Conservation (phyloP, 306 rosid species). For the Geum urbanum region DNA sequence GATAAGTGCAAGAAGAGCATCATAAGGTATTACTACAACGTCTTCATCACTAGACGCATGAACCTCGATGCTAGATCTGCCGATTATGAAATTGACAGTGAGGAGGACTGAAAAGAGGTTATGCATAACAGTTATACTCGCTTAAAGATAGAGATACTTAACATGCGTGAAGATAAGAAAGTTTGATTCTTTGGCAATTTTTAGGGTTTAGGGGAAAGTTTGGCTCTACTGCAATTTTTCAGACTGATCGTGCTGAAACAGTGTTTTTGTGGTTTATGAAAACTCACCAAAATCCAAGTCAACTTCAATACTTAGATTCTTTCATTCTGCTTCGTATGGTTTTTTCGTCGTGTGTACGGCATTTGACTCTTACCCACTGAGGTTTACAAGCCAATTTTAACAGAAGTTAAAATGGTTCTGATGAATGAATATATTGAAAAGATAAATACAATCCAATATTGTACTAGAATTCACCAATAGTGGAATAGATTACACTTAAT, state of each 20-base stretch:
- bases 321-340: neutral
- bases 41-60: constrained; percentile 30
- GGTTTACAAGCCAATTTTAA: neutral
- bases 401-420: neutral
- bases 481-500: neutral
- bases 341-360: neutral
- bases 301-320: neutral
- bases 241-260: neutral
- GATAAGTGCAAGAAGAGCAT: constrained; percentile 27
- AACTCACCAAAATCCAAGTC: neutral
- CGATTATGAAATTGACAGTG: constrained; percentile 15
- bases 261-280: neutral
- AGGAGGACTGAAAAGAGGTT: constrained; percentile 16
- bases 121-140: neutral
- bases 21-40: constrained; percentile 38
- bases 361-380: neutral
- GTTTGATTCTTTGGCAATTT: too few species aligned
- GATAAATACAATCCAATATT: neutral
- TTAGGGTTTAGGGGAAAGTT: too few species aligned
- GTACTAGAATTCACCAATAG: neutral
- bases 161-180: neutral
- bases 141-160: neutral
- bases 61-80: constrained; percentile 21
- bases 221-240: neutral
- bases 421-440: neutral